phyloP scores from a whole-genome alignment of 805 yeast genomes.

The Candida yuanshanica region DNA sequence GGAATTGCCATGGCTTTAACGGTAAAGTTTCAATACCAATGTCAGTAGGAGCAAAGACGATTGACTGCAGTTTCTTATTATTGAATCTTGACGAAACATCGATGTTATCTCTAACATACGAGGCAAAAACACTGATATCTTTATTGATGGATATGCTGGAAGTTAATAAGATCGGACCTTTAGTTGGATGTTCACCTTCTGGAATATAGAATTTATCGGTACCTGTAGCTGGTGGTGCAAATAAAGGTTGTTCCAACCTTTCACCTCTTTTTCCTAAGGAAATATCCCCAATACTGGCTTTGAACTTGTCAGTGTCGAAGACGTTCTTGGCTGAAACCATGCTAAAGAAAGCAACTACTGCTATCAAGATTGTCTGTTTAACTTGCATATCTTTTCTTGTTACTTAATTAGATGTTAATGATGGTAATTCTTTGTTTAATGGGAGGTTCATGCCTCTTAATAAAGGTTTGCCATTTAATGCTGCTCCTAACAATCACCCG shows the following conservation, averaged over 20 bases:
- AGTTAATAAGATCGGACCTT: conserved; percentile 24
- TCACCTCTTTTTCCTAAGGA: conserved; percentile 1
- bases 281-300: not conserved
- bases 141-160: conserved; percentile 27
- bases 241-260: conserved; percentile 12
- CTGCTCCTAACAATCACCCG: no score
- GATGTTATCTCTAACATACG: conserved; percentile 62
- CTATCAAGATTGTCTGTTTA: not conserved
- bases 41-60: conserved; percentile 71
- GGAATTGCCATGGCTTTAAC: conserved; percentile 81
- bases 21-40: conserved; percentile 45
- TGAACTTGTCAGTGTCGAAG: conserved; percentile 4
- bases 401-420: no score
- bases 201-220: conserved; percentile 13
- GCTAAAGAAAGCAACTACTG: not conserved
- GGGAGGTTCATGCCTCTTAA: no score
- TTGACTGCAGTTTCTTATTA: conserved; percentile 32
- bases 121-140: conserved; percentile 57
- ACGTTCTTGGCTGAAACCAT: conserved; percentile 7
- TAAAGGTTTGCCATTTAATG: no score
- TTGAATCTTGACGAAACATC: conserved; percentile 45
- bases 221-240: conserved; percentile 12
- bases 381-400: not conserved
- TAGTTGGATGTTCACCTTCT: conserved; percentile 25
- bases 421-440: no score